Evolutionary conservation across 768 basidiomycete genomes (phyloP).

Genomic region (Calvatia gigantea): DNA sequence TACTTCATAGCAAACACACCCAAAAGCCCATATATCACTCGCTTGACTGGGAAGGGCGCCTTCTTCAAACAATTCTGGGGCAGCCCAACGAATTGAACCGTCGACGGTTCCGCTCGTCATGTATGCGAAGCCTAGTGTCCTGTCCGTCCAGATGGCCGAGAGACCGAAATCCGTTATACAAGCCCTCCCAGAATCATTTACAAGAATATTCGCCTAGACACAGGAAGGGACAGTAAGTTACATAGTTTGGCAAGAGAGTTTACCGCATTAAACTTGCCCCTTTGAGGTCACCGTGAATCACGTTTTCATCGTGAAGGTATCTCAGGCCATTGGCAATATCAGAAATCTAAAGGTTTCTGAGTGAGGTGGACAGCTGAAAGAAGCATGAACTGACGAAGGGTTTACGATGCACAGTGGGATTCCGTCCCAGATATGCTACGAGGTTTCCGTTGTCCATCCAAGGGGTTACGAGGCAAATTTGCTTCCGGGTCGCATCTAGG

Average conservation of each 20-base stretch:
- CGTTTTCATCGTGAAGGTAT: constrained; percentile 13
- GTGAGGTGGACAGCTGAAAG: background rate
- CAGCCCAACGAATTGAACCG: constrained; percentile 14
- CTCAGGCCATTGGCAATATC: constrained; percentile 13
- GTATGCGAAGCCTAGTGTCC: background rate
- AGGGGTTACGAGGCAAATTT: constrained; percentile 14
- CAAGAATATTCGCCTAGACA: constrained; percentile 14
- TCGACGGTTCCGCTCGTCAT: background rate
- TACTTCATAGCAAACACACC: constrained; percentile 15
- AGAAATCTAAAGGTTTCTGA: background rate
- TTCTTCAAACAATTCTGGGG: constrained; percentile 14
- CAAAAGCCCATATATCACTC: constrained; percentile 18
- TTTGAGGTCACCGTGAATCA: constrained; percentile 17
- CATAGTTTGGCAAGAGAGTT: background rate
- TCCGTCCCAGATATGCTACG: background rate
- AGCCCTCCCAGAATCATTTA: constrained; percentile 8
- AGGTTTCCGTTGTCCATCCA: constrained; percentile 16
- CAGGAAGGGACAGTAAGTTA: background rate
- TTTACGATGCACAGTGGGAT: constrained; percentile 1
- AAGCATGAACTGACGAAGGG: constrained; percentile 1
- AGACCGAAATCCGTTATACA: constrained; percentile 16
- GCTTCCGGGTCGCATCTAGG: background rate
- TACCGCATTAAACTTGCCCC: constrained; percentile 9
- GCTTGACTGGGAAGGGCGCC: background rate
- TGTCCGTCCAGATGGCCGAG: constrained; percentile 4